Percentiles rank a stretch among this genome's conserved stretches.
Conservation (phyloP, 768 basidiomycete species). For the Podaxis mareebaensis region DNA sequence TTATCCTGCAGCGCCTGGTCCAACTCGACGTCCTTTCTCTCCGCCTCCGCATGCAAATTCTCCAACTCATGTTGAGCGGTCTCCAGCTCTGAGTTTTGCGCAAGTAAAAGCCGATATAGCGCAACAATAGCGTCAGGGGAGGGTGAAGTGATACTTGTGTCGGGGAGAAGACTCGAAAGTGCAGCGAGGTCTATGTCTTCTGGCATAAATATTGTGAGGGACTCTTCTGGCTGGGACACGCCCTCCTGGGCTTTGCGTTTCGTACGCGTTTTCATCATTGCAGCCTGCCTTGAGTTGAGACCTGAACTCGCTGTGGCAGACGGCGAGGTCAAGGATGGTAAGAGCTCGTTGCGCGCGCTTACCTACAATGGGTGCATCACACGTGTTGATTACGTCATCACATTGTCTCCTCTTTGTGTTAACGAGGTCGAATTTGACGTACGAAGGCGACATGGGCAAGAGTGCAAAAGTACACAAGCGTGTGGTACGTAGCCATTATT, state of each 20-base stretch:
- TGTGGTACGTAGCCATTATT: conserved; percentile 36
- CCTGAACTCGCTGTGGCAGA: conserved; percentile 34
- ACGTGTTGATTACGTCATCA: conserved; percentile 34
- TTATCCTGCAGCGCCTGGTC: conserved; percentile 84
- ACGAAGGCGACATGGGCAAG: conserved; percentile 48
- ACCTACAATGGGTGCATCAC: conserved; percentile 25
- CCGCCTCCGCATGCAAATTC: conserved; percentile 62
- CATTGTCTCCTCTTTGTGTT: background rate
- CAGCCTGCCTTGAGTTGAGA: conserved; percentile 11
- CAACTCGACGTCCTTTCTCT: conserved; percentile 78
- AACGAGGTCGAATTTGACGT: too few species aligned
- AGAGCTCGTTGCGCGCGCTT: background rate
- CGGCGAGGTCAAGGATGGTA: conserved; percentile 34
- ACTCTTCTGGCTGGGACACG: conserved; percentile 35
- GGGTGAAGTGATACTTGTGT: conserved; percentile 53
- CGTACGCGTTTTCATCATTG: conserved; percentile 57
- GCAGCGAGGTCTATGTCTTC: conserved; percentile 66
- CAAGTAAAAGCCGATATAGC: conserved; percentile 62
- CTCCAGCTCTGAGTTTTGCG: conserved; percentile 58
- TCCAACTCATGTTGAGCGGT: conserved; percentile 64
- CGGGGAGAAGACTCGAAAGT: conserved; percentile 63
- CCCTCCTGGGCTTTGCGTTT: conserved; percentile 53
- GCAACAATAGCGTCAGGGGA: conserved; percentile 59
- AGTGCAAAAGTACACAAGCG: conserved; percentile 70
- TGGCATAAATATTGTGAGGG: conserved; percentile 52